Percentiles rank a stretch among this genome's conserved stretches.
These are phyloP conservation scores for Peronospora belbahrii DNA, from an alignment of 352 stramenopile genomes.

Conservation along the genomic window DNA sequence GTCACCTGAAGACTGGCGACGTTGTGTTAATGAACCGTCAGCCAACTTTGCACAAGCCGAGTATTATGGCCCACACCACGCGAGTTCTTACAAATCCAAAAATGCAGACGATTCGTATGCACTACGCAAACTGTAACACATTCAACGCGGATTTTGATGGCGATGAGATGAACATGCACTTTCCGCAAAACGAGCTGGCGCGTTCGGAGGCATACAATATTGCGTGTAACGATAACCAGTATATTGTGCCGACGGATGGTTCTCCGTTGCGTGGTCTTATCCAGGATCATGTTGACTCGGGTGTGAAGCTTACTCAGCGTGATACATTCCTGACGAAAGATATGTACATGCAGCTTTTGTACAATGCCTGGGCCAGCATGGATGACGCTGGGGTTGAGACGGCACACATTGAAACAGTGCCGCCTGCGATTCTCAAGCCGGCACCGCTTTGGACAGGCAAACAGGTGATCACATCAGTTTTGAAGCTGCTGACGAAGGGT, in stretches of 20 bases:
- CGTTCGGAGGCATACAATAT: slow-evolving; percentile 97
- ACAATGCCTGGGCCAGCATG: slow-evolving; percentile 93
- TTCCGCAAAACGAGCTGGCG: slow-evolving; percentile 98
- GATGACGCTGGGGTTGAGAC: slow-evolving; percentile 85
- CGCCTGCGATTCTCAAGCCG: slow-evolving; percentile 97
- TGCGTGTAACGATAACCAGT: slow-evolving; percentile 96
- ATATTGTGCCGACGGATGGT: slow-evolving; percentile 96
- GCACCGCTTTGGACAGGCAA: slow-evolving; percentile 97
- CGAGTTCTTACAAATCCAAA: slow-evolving; percentile 93
- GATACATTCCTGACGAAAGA: slow-evolving; percentile 98
- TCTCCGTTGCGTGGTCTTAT: slow-evolving; percentile 97
- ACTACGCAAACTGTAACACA: slow-evolving; percentile 99
- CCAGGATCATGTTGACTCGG: slow-evolving; percentile 98
- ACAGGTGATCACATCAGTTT: slow-evolving; percentile 95
- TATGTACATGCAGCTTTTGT: slow-evolving; percentile 98
- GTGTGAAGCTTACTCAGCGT: slow-evolving; percentile 96
- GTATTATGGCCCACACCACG: slow-evolving; percentile 99
- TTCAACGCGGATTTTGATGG: slow-evolving; percentile 99
- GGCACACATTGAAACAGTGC: slow-evolving; percentile 91
- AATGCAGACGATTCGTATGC: slow-evolving; percentile 99
- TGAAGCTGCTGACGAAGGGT: slow-evolving; percentile 90
- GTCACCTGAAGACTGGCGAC: slow-evolving; percentile 96
- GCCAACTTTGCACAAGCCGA: slow-evolving; percentile 99
- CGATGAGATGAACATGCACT: slow-evolving; percentile 99
- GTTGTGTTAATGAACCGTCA: slow-evolving; percentile 99